Base-by-base conservation (phyloP, 2,329 filamentous ascomycete species). In the Fusarium torulosum region DNA sequence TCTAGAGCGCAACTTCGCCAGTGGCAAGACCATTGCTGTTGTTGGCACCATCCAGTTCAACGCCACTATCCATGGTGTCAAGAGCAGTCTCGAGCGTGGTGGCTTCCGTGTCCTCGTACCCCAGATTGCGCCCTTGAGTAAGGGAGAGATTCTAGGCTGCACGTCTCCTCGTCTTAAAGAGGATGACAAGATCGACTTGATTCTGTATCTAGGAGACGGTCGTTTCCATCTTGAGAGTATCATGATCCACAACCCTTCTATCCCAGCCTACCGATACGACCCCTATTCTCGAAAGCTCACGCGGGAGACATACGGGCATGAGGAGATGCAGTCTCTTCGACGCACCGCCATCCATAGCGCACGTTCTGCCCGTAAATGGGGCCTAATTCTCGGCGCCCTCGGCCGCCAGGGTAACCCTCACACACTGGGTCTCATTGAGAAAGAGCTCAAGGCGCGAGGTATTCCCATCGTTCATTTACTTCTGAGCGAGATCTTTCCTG, bases 1-100 rank as follows among this genome's bases (percentile, higher is more conserved):
- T 0, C 84, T 99, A 45, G 91, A 94, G 75, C 90, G 93, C 64
- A 99, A 97, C 76, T 97, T 98, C 77, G 84, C 89, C 3, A 81
- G 90, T 0, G 92, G 92, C 3, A 97, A 96, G 80, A 95, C 91
- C 1, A 90, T 99, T 59, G 96, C 96, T 7, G 86, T 97, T 71
- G 95, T 99, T 17, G 95, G 96, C 46, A 99, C 96, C 0, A 99
- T 99, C 71, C 96, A 99, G 78, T 99, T 99, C 85, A 99, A 99
- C 79, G 93, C 94, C 35, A 97, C 96, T 0, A 90, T 99, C 31
- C 96, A 99, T 79, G 93, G 92, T 17, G 88, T 97, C 15, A 89
- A 90, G 66, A 85, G 90, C 29, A 86, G 88, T 17, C 86, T 99
- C 8, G 92, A 97, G 71, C 88, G 87, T 42, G 92, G 93, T 15